phyloP scores from a whole-genome alignment of 1,139 yeast genomes.

The Pichia sorboxylosa region DNA sequence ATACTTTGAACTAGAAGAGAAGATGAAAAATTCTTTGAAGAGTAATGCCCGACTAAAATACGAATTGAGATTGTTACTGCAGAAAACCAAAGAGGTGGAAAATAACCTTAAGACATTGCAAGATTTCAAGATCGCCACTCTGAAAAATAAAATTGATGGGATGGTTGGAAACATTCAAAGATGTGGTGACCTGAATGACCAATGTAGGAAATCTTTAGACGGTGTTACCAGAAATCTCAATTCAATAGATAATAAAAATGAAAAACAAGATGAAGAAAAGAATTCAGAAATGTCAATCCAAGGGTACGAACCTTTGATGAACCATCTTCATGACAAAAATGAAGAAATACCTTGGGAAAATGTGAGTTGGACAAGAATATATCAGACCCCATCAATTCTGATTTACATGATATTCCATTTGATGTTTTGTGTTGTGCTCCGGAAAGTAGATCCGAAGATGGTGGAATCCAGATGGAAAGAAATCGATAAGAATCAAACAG shows the following conservation, averaged over 20 bases:
- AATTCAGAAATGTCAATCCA: no score
- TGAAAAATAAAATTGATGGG: constrained; percentile 13
- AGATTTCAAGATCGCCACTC: constrained; percentile 30
- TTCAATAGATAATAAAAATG: no score
- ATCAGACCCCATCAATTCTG: constrained; percentile 14
- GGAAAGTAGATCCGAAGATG: constrained; percentile 14
- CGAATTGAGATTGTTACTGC: constrained; percentile 61
- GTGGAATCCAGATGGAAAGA: constrained; percentile 18
- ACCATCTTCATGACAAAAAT: constrained; percentile 5
- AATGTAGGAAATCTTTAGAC: no score
- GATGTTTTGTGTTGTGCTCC: constrained; percentile 7
- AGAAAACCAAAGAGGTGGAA: constrained; percentile 72
- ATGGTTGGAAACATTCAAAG: constrained; percentile 4
- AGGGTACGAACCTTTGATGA: no score
- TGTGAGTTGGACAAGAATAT: constrained; percentile 7
- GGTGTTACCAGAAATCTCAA: no score
- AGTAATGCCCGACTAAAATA: constrained; percentile 68
- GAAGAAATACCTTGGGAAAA: constrained; percentile 8
- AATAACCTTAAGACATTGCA: constrained; percentile 35
- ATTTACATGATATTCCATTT: constrained; percentile 14
- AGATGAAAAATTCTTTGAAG: constrained; percentile 52
- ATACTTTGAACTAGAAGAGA: constrained; percentile 24
- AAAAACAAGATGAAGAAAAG: no score
- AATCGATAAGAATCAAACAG: constrained; percentile 19
- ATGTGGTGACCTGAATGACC: neutral